Base-by-base conservation (phyloP, 805 yeast genomes). In the Yarrowia sp. region DNA sequence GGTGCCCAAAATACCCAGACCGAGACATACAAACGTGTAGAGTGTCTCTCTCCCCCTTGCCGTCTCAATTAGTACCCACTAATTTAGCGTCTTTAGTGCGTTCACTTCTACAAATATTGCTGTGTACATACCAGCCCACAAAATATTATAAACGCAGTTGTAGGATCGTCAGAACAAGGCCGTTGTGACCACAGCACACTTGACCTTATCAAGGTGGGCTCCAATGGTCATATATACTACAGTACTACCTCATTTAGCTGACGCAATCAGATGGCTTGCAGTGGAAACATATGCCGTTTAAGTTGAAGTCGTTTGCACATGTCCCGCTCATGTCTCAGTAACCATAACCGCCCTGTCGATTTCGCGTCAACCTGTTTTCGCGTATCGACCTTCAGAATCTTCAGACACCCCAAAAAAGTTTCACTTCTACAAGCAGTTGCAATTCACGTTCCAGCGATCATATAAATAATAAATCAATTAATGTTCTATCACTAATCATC, bases 391-490 rank as follows among this genome's bases (percentile, higher is more conserved):
- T n/a, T n/a, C n/a, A n/a, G n/a, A n/a, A n/a, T n/a, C n/a, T n/a
- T n/a, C n/a, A n/a, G n/a, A n/a, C n/a, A n/a, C n/a, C n/a, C n/a
- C n/a, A n/a, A n/a, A n/a, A n/a, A n/a, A n/a, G n/a, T n/a, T n/a
- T n/a, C n/a, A n/a, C n/a, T n/a, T n/a, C n/a, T n/a, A n/a, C n/a
- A n/a, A n/a, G n/a, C n/a, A n/a, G n/a, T n/a, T n/a, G n/a, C n/a
- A n/a, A n/a, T n/a, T n/a, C n/a, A n/a, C n/a, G n/a, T n/a, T n/a
- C 30, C 8, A 26, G 30, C 30, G 8, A 24, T 26, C 32, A n/a
- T 26, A 44, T 44, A 44, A 44, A 44, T 44, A 38, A 36, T 36
- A 36, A 43, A 48, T 48, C 54, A 48, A 48, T 48, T 48, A 48
- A 48, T 48, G 54, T 48, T 48, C 54, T 32, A 48, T 48, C 54